Evolutionary conservation across 2,329 filamentous ascomycete genomes (phyloP).

Genomic region (Colletotrichum endophyticum): DNA sequence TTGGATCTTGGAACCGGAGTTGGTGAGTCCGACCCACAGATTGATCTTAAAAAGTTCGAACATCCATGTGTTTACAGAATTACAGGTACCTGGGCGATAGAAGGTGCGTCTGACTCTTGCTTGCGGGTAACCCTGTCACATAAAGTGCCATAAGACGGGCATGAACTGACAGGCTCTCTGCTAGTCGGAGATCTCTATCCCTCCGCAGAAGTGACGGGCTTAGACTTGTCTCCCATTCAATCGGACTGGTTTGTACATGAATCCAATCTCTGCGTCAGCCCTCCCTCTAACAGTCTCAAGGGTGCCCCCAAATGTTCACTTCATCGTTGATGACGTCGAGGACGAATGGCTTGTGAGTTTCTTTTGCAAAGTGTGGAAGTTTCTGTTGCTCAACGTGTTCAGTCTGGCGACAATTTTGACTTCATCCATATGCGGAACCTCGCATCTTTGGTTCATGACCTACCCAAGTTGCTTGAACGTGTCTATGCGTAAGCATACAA

Average conservation of each 20-base stretch:
- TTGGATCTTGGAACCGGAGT: background rate
- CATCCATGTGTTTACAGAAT: background rate
- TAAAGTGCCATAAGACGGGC: background rate
- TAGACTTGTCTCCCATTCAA: background rate
- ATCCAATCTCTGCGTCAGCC: background rate
- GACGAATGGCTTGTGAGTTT: background rate
- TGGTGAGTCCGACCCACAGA: background rate
- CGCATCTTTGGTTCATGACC: background rate
- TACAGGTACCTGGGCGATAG: background rate
- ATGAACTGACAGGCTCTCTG: background rate
- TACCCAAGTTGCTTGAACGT: background rate
- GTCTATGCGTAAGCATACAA: background rate
- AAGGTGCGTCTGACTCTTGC: background rate
- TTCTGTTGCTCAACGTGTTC: background rate
- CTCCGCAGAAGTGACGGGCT: background rate
- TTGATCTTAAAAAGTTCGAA: background rate
- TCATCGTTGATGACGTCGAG: background rate
- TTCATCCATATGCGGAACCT: background rate
- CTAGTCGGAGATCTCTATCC: background rate
- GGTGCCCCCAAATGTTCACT: background rate
- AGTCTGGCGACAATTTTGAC: background rate
- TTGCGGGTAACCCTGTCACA: background rate
- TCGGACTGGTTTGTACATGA: background rate
- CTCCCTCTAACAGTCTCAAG: background rate
- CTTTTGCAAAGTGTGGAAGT: fast-evolving